Percentiles rank a stretch among this genome's conserved stretches.
These are phyloP conservation scores for Fusarium sp. DNA, from an alignment of 2,329 filamentous ascomycete species.

Conservation along the genomic window DNA sequence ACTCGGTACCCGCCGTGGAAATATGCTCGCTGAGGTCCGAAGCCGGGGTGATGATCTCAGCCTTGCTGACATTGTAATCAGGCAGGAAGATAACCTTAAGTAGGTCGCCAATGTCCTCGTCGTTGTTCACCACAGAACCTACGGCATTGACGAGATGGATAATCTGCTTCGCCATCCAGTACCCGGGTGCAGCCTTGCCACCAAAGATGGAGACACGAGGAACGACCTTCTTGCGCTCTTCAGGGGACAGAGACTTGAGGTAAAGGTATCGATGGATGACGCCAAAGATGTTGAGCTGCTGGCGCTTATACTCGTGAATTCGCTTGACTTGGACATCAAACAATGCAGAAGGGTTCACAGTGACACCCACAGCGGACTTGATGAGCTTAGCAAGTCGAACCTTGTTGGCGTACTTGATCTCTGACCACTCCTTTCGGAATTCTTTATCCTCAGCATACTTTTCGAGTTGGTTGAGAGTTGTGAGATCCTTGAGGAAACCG, in stretches of 20 bases:
- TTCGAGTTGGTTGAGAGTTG: slow-evolving; percentile 86
- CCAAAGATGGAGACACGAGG: slow-evolving; percentile 96
- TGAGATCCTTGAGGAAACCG: slow-evolving; percentile 91
- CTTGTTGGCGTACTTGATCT: slow-evolving; percentile 98
- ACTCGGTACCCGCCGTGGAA: slow-evolving; percentile 95
- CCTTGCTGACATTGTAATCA: slow-evolving; percentile 99
- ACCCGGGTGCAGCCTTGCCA: slow-evolving; percentile 96
- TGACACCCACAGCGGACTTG: slow-evolving; percentile 81
- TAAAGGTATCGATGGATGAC: slow-evolving; percentile 94
- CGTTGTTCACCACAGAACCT: slow-evolving; percentile 89
- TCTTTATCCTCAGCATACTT: slow-evolving; percentile 84
- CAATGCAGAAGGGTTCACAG: slow-evolving; percentile 86
- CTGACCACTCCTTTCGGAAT: slow-evolving; percentile 94
- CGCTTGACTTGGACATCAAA: slow-evolving; percentile 99
- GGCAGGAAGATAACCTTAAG: slow-evolving; percentile 98
- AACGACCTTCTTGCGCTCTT: slow-evolving; percentile 86
- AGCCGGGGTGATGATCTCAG: slow-evolving; percentile 93
- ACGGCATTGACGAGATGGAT: slow-evolving; percentile 97
- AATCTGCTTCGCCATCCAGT: slow-evolving; percentile 99
- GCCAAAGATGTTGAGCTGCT: slow-evolving; percentile 98
- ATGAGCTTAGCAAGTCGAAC: slow-evolving; percentile 92
- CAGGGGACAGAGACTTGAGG: slow-evolving; percentile 85
- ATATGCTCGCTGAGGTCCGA: slow-evolving; percentile 99
- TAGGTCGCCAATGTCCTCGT: slow-evolving; percentile 89
- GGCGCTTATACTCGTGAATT: slow-evolving; percentile 99